Percentiles rank a stretch among this genome's conserved stretches.
Conservation (phyloP, 192 early-diverging fungal species). For the Coemansia sp. region DNA sequence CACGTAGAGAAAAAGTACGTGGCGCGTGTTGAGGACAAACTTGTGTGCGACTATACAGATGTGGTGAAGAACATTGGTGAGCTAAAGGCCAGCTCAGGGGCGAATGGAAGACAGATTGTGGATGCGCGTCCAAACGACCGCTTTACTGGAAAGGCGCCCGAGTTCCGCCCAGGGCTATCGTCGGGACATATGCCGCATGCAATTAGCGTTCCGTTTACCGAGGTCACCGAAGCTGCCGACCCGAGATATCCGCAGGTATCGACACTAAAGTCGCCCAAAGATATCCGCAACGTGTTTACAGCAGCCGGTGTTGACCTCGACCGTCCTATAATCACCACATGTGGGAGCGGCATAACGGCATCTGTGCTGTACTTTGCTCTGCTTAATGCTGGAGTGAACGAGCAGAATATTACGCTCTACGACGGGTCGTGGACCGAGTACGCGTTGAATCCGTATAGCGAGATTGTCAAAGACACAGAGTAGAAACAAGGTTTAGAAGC, state of each 20-base stretch:
- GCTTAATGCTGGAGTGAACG: conserved; percentile 61
- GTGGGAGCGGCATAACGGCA: conserved; percentile 88
- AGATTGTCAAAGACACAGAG: conserved; percentile 60
- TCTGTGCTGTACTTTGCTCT: conserved; percentile 78
- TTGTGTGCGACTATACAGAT: conserved; percentile 62
- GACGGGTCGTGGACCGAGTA: conserved; percentile 95
- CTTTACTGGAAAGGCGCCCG: conserved; percentile 67
- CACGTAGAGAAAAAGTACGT: conserved; percentile 13
- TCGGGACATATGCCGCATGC: conserved; percentile 83
- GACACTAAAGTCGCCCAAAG: conserved; percentile 49
- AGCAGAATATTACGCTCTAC: conserved; percentile 68
- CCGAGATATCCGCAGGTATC: conserved; percentile 31
- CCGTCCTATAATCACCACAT: conserved; percentile 74
- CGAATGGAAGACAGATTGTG: conserved; percentile 56
- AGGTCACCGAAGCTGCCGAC: conserved; percentile 53
- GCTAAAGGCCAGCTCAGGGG: conserved; percentile 26
- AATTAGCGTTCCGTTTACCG: conserved; percentile 70
- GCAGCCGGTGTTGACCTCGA: conserved; percentile 66
- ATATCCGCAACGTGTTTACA: conserved; percentile 60
- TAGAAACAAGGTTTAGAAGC: background rate
- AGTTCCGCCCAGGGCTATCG: conserved; percentile 74
- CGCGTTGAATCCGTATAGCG: conserved; percentile 65
- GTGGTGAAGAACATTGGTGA: conserved; percentile 59
- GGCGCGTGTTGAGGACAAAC: conserved; percentile 11
- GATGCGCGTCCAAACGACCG: conserved; percentile 67